Evolutionary conservation across 2,329 filamentous ascomycete species (phyloP), one percentile per base, ranked within the genome.

Genomic region (Clathrospora elynae): DNA sequence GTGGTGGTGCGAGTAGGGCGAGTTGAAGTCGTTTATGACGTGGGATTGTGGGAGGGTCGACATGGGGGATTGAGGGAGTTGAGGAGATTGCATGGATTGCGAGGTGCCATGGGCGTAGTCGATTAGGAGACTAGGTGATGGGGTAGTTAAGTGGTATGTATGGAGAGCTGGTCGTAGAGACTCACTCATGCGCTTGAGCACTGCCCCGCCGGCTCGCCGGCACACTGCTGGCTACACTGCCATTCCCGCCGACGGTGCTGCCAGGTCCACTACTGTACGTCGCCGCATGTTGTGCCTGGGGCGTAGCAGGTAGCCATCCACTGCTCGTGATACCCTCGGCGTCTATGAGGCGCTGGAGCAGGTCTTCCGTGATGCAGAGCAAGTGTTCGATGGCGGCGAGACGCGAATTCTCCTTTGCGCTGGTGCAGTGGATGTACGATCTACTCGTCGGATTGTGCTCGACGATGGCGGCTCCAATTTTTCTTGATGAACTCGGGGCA

Each of bases 291-390:
- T 66, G 61, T 17, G 60, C 53, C 30, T 66, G 62, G 14, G 63
- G 51, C n/a, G 64, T 68, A 9, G 55, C 53, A 9, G 66, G 63
- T 13, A 70, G 46, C 66, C 64, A 70, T n/a, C 65, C 65, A 41
- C 54, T 62, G 37, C 64, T 66, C 10, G 52, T 55, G 32, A 70
- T 68, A 5, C 64, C 64, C 43, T 68, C 62, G 6, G 52, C 40
- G 17, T 67, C 64, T 28, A 70, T 51, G 16, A 70, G 51, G 12
- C 64, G 50, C 19, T 66, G 55, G 14, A 68, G 44, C 6, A 68
- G 39, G 29, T 68, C 65, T 44, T 70, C 66, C 6, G 64, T 68
- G 32, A 68, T 67, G 39, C 68, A 59, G 13, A 70, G 64, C 11
- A 68, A 39, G 26, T 68, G 66, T 32, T 70, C 65, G 18, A 62